These are phyloP conservation scores for Myotisia sp. DNA, from an alignment of 2,329 filamentous ascomycete species.

Conservation along the genomic window DNA sequence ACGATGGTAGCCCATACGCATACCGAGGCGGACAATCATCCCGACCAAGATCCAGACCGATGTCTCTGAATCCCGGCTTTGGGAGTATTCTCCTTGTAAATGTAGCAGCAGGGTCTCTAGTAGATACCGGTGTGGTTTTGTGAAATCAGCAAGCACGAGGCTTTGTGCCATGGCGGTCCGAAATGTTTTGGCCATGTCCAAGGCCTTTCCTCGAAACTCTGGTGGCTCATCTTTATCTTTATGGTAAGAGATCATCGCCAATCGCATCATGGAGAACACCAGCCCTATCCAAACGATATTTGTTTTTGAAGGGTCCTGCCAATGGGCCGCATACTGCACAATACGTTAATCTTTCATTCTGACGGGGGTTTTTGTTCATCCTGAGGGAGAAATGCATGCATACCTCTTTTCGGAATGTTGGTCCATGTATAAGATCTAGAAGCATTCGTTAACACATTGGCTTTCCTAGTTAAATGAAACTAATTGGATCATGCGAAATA, in stretches of 20 bases:
- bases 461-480: no score
- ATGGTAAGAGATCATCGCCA: constrained; percentile 49
- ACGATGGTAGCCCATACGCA: constrained; percentile 53
- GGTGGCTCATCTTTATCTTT: constrained; percentile 49
- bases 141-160: constrained; percentile 49
- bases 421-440: constrained; percentile 58
- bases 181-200: constrained; percentile 32
- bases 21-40: constrained; percentile 47
- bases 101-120: constrained; percentile 50
- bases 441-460: constrained; percentile 7
- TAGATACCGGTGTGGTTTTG: constrained; percentile 44
- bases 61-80: constrained; percentile 45
- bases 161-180: constrained; percentile 48
- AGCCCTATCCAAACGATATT: constrained; percentile 48
- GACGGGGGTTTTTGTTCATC: no score
- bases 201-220: constrained; percentile 45
- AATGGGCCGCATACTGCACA: constrained; percentile 51
- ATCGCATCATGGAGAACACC: constrained; percentile 50
- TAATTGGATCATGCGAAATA: constrained; percentile 21
- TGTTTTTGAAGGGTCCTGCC: constrained; percentile 43
- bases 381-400: no score
- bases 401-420: constrained; percentile 67
- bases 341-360: no score
- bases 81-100: constrained; percentile 46
- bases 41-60: constrained; percentile 47